Conservation (phyloP, 768 basidiomycete genomes). For the Pleurotus platypus region DNA sequence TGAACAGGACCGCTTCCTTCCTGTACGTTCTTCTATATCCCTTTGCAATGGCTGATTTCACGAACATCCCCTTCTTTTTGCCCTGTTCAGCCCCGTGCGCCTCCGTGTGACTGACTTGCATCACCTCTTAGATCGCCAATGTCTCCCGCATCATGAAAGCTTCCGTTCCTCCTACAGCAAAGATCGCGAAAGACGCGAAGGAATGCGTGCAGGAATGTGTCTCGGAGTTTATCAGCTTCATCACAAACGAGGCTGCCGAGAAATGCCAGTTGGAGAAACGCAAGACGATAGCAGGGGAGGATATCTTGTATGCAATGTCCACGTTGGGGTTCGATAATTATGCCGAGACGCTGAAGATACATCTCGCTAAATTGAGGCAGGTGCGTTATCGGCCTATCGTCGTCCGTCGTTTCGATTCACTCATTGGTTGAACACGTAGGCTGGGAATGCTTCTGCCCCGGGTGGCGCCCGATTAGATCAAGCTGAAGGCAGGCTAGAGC, state of each 20-base stretch:
- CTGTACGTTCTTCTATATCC: slow-evolving; percentile 45
- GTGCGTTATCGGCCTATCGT: slow-evolving; percentile 2
- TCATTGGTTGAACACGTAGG: not conserved
- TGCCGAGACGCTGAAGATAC: slow-evolving; percentile 87
- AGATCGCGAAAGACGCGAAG: slow-evolving; percentile 97
- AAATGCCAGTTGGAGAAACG: slow-evolving; percentile 93
- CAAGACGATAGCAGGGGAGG: slow-evolving; percentile 97
- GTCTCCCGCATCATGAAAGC: slow-evolving; percentile 98
- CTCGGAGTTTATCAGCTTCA: slow-evolving; percentile 97
- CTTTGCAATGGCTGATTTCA: slow-evolving; percentile 2
- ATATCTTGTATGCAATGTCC: slow-evolving; percentile 93
- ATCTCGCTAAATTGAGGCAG: slow-evolving; percentile 86
- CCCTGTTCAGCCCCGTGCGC: not conserved
- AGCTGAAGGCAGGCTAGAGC: not conserved
- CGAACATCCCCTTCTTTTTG: slow-evolving; percentile 1
- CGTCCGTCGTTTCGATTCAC: not conserved
- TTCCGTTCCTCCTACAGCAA: slow-evolving; percentile 83
- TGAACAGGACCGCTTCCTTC: slow-evolving; percentile 94
- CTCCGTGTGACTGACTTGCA: too few relatives aligned
- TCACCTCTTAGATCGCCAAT: slow-evolving; percentile 79
- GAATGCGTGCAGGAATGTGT: slow-evolving; percentile 99
- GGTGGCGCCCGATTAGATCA: slow-evolving; percentile 1
- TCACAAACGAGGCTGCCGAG: slow-evolving; percentile 95
- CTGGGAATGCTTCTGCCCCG: slow-evolving; percentile 1
- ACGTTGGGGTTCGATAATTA: slow-evolving; percentile 94